These are phyloP conservation scores for Penicillium sclerotigenum DNA, from an alignment of 2,329 filamentous ascomycete genomes.

Conservation along the genomic window DNA sequence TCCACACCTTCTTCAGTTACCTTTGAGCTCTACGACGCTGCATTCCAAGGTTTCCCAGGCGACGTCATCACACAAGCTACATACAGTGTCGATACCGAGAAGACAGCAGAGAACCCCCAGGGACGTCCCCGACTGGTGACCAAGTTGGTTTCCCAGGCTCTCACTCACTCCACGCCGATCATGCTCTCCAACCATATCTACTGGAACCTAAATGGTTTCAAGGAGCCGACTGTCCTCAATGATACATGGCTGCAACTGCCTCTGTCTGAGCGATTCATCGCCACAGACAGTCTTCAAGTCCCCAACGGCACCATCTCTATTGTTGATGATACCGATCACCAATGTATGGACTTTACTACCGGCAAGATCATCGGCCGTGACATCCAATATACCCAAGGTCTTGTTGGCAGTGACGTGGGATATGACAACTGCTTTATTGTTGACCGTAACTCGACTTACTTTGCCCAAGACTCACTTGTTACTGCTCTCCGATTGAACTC, in stretches of 20 bases:
- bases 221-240: neutral
- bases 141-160: neutral
- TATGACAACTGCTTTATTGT: neutral
- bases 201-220: neutral
- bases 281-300: neutral
- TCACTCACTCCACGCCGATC: neutral
- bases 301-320: neutral
- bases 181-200: neutral
- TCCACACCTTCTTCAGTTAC: neutral
- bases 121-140: neutral
- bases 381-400: neutral
- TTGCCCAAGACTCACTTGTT: neutral
- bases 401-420: neutral
- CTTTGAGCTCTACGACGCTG: neutral
- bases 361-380: neutral
- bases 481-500: neutral
- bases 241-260: neutral
- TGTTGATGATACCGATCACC: neutral
- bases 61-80: neutral
- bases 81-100: neutral
- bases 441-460: neutral
- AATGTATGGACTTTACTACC: neutral
- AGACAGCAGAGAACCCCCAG: neutral
- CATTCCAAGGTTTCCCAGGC: neutral
- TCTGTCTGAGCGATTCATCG: neutral